Base-by-base conservation (phyloP, 495 filamentous ascomycete species). In the Aspergillus nanangensis region DNA sequence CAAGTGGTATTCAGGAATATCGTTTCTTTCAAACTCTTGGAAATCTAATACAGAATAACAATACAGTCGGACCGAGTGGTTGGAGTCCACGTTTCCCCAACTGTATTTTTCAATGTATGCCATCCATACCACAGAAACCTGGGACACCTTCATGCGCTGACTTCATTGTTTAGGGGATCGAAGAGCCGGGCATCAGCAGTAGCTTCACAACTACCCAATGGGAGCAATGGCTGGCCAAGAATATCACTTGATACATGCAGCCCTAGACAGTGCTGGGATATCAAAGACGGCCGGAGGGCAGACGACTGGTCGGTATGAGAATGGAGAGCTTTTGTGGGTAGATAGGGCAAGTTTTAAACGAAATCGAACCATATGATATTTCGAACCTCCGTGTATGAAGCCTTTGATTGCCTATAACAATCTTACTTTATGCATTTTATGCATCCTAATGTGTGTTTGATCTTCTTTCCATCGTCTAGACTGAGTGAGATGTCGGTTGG, bases 61-160 rank as follows among this genome's bases (percentile, higher is more conserved):
- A 42, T 44, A 40, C 45, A 81, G 78, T 68, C 70, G 43, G 84
- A 84, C 50, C 71, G 90, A 45, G 63, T 89, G 52, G 68, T 82
- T 5, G 87, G 90, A 4, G 81, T 94, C 24, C 92, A 96, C 72
- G 88, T 95, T 21, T 89, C 85, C 21, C 90, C 90, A 17, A 96
- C 90, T 1, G 88, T 94, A 14, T 65, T 94, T 33, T 93, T 95
- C 67, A 80, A 96, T 67, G 78, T 80, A 55, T 52, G 61, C 38
- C 15, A 40, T 9, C 39, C 41, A 11, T 22, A 34, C 31, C 15
- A 38, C 33, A 29, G 23, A 39, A 21, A 20, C 7, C n/a, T 22
- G 23, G 45, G 25, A 50, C 27, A 31, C 18, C 17, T 41, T 34
- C 24, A 44, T 39, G 21, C 41, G 50, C 55, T 71, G 50, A 69